Base-by-base conservation (phyloP, 345 rosid species). In the Linum tenue region DNA sequence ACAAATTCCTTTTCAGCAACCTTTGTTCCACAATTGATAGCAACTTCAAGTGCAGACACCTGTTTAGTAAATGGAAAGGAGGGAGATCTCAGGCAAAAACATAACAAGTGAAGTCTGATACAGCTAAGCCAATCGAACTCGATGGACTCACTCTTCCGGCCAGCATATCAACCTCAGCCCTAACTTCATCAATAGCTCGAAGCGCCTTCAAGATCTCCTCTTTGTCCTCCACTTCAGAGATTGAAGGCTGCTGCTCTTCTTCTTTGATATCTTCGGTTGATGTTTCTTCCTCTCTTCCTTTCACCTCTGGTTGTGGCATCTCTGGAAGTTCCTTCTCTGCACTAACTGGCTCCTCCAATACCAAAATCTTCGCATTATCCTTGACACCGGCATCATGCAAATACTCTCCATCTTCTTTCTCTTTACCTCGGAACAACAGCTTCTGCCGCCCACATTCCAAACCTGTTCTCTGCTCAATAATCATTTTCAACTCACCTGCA, bases 391-490 rank as follows among this genome's bases (percentile, higher is more conserved):
- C 83, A 51, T 64, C 72, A 42, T 76, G 76, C 67, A 92, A 72
- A 12, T 55, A 78, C 56, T 87, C 95, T 38, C 69, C 66, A 53
- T 87, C 95, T 22, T 86, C 91, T 62, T 72, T 85, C 72, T 87
- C 94, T 67, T 78, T 73, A 61, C 98, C 98, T 72, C 98, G 80
- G 61, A 92, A 92, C 75, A 89, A 80, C 35, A 89, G 66, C 76
- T 71, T 82, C 64, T 77, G 80, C 44, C 67, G 75, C 44, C 59
- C 72, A 55, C 84, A 74, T 58, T 80, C 83, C 78, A 83, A 48
- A 0, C 88, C 91, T 36, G 73, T 76, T 68, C 81, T 75, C 36
- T 72, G 77, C 15, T 78, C 81, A 75, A 89, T 72, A 42, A 74
- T 66, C 69, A 68, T 71, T 81, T 89, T 92, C 79, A 89, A 31